Evolutionary conservation across 202 grass and related monocot species (phyloP), one percentile per base, ranked within the genome.

Genomic region (Hordeum pubiflorum): DNA sequence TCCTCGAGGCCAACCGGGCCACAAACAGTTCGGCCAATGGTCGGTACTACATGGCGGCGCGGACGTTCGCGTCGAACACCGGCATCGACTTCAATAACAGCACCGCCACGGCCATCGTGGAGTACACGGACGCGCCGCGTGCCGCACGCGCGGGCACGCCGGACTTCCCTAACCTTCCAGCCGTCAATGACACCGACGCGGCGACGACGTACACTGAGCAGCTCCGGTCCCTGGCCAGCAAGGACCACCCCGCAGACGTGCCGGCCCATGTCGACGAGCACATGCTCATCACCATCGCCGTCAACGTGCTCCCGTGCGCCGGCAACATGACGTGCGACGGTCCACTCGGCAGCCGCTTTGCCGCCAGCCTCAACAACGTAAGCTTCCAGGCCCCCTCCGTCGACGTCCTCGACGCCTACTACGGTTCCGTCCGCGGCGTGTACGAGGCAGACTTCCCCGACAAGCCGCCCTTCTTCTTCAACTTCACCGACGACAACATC

Each of bases 291-390:
- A 63, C 91, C 14, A 62, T 86, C n/a, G 72, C 79, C 20, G 26
- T 90, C 5, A 84, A 86, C 26, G 4, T 58, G 50, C 0, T 58
- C 13, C 3, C 79, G 4, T 93, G 91, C 54, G 3, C 10, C 71
- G 58, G 79, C 12, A 36, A 69, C 38, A 5, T 24, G 55, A 77
- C 69, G 3, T n/a, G 17, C 73, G 82, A 59, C 0, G 57, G 21
- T 0, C 22, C 57, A 38, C 3, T 1, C 0, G 59, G 77, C 0
- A 74, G 60, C 21, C 5, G 15, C 3, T 58, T 91, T 1, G 83
- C 92, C 12, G 84, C 89, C 7, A 94, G 89, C 84, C 84, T 89
- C 58, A 94, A 94, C 77, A 91, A 94, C 57, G 81, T 82, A 0
- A 87, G 83, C 57, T 94, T 94, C 74, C 5, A 29, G n/a, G 61